These are phyloP conservation scores for Harrya chromipes DNA, from an alignment of 768 basidiomycete genomes.

Conservation along the genomic window DNA sequence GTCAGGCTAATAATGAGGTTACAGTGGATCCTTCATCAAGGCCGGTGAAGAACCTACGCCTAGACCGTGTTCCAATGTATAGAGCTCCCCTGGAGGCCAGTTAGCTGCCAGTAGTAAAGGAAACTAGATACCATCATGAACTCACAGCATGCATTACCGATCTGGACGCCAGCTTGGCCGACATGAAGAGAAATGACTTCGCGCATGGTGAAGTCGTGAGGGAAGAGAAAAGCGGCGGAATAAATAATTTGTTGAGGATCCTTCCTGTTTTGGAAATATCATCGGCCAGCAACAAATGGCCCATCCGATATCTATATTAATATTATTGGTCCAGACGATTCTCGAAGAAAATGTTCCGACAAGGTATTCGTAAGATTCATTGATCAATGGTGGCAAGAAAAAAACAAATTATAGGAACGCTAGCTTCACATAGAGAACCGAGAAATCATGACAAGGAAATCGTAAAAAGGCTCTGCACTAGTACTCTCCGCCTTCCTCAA, in stretches of 20 bases:
- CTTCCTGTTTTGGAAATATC: constrained; percentile 28
- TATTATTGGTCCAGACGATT: too few species aligned
- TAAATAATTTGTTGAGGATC: constrained; percentile 19
- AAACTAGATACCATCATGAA: constrained; percentile 15
- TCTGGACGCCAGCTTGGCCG: constrained; percentile 95
- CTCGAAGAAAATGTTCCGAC: constrained; percentile 13
- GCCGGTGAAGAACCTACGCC: constrained; percentile 55
- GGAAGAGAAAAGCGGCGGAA: constrained; percentile 11
- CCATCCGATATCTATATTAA: too few species aligned
- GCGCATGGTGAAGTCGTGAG: constrained; percentile 52
- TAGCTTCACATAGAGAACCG: constrained; percentile 26
- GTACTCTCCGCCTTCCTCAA: constrained; percentile 50
- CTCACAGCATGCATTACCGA: constrained; percentile 95
- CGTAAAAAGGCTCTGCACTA: constrained; percentile 18
- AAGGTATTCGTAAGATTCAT: constrained; percentile 35
- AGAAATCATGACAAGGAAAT: constrained; percentile 14
- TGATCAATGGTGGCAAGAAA: constrained; percentile 23
- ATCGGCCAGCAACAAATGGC: neutral
- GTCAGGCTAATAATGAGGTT: constrained; percentile 61
- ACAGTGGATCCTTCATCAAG: constrained; percentile 12
- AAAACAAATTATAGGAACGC: constrained; percentile 29
- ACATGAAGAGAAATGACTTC: constrained; percentile 97
- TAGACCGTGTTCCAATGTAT: constrained; percentile 96
- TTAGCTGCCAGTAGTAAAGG: constrained; percentile 6
- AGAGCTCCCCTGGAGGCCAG: constrained; percentile 78